Percentiles rank a stretch among this genome's conserved stretches.
Evolutionary conservation across 352 stramenopile species (phyloP).

Genomic region (Chrysophaeum taylorii): DNA sequence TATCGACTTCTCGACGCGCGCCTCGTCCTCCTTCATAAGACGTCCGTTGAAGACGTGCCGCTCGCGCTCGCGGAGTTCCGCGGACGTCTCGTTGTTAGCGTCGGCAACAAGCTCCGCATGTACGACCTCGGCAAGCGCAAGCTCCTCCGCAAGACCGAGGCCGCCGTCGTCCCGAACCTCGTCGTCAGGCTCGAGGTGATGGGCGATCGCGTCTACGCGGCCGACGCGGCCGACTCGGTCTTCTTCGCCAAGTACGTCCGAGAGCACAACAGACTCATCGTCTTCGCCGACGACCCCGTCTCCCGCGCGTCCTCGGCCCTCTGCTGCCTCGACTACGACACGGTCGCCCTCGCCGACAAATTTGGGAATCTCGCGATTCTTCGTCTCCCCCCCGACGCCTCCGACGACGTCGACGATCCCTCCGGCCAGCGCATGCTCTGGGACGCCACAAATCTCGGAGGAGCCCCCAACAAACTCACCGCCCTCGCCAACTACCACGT

Average conservation of each 20-base stretch:
- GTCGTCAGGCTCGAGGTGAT: constrained; percentile 83
- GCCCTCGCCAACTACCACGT: constrained; percentile 90
- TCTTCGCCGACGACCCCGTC: constrained; percentile 89
- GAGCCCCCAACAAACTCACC: constrained; percentile 91
- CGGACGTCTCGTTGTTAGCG: constrained; percentile 85
- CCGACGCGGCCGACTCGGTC: constrained; percentile 87
- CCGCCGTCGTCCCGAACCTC: constrained; percentile 54
- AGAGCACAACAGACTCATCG: constrained; percentile 83
- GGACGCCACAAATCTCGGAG: constrained; percentile 78
- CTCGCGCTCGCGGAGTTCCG: constrained; percentile 94
- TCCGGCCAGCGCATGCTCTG: constrained; percentile 90
- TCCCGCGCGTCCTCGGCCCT: constrained; percentile 59
- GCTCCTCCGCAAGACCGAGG: constrained; percentile 94
- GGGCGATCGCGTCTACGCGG: constrained; percentile 87
- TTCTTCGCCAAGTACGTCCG: constrained; percentile 95
- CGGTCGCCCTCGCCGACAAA: constrained; percentile 92
- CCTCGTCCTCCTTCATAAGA: constrained; percentile 90
- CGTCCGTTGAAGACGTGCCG: constrained; percentile 87
- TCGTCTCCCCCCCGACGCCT: constrained; percentile 63
- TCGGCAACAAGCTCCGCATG: constrained; percentile 86
- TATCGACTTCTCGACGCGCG: constrained; percentile 83
- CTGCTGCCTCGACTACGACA: constrained; percentile 91
- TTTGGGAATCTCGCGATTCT: constrained; percentile 97
- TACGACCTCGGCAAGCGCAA: constrained; percentile 99
- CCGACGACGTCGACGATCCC: constrained; percentile 61